Evolutionary conservation across 164 flowering plant species (phyloP).

Genomic region (Sextonia rubra): DNA sequence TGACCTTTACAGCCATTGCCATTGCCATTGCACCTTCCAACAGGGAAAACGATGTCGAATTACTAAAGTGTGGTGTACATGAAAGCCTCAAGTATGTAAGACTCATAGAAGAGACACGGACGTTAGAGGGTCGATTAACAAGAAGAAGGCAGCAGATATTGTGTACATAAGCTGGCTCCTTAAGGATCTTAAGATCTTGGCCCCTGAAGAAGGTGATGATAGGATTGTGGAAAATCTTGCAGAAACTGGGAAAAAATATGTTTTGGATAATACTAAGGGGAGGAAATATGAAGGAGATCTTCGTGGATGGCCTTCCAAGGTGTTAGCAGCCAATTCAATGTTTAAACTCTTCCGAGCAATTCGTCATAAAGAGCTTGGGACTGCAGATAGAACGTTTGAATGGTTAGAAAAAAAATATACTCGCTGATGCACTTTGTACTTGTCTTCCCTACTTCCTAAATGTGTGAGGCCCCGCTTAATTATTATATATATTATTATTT

Average conservation of each 20-base stretch:
- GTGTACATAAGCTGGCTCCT: too few species aligned
- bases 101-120: too few species aligned
- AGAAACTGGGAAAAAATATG: constrained; percentile 19
- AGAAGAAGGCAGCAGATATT: too few species aligned
- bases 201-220: too few species aligned
- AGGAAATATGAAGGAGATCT: constrained; percentile 28
- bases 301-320: constrained; percentile 11
- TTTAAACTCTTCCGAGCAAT: constrained; percentile 39
- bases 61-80: neutral
- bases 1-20: neutral
- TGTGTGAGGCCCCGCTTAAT: too few species aligned
- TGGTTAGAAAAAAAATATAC: constrained; percentile 21
- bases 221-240: too few species aligned
- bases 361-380: constrained; percentile 12
- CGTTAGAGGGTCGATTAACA: too few species aligned
- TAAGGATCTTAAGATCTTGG: too few species aligned
- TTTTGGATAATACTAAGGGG: constrained; percentile 19
- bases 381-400: constrained; percentile 25
- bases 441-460: constrained; percentile 42
- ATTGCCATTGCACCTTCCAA: neutral
- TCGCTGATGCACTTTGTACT: constrained; percentile 42
- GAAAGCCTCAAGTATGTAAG: too few species aligned
- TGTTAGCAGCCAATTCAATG: constrained; percentile 57
- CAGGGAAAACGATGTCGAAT: too few species aligned
- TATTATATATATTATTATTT: too few species aligned